A percentile compares a stretch with the other conserved stretches of the same genome.
phyloP scores from a whole-genome alignment of 345 rosid genomes.

The Reutealis trisperma region DNA sequence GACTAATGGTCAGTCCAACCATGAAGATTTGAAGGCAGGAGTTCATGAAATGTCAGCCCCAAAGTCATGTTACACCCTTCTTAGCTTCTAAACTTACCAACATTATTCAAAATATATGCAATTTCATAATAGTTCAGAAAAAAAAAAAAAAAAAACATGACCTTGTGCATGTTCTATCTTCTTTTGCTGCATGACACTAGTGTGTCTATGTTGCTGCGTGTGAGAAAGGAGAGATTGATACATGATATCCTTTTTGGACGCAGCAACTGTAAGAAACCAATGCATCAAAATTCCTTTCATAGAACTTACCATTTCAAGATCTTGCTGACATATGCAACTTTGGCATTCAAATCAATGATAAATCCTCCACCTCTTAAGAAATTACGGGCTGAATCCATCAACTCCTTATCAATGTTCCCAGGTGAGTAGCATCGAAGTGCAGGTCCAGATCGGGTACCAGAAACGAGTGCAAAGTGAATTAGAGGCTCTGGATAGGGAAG shows the following conservation, averaged over 20 bases:
- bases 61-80: background rate
- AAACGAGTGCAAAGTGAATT: conserved; percentile 74
- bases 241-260: background rate
- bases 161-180: background rate
- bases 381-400: conserved; percentile 67
- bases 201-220: background rate
- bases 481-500: conserved; percentile 72
- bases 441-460: conserved; percentile 82
- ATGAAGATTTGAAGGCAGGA: background rate
- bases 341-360: conserved; percentile 50
- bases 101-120: background rate
- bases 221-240: background rate
- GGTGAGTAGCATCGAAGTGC: conserved; percentile 76
- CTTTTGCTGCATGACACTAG: background rate
- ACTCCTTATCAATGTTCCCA: conserved; percentile 72
- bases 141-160: background rate
- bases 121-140: background rate
- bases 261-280: background rate
- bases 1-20: background rate
- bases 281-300: background rate
- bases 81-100: background rate
- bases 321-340: conserved; percentile 56
- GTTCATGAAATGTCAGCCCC: background rate
- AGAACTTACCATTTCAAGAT: conserved; percentile 69
- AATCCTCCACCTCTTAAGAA: conserved; percentile 77